Evolutionary conservation across 495 filamentous ascomycete species (phyloP).

Genomic region (Penicillium bialowiezense): DNA sequence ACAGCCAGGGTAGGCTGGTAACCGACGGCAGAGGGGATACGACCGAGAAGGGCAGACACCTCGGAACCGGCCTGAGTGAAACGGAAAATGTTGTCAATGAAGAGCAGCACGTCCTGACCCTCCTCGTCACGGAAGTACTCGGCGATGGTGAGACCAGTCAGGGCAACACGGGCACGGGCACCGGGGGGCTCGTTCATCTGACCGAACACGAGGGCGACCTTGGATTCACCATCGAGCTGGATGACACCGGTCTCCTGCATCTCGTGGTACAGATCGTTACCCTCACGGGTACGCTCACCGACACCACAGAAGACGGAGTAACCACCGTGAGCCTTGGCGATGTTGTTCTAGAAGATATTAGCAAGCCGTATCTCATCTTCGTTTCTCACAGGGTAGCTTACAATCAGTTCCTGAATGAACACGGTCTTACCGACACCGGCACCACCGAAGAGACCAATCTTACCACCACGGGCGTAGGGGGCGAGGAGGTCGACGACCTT

Average conservation of each 20-base stretch:
- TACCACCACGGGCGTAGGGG: conserved; percentile 99
- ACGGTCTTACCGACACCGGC: conserved; percentile 99
- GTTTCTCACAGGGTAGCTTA: conserved; percentile 32
- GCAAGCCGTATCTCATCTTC: neutral
- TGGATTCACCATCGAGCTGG: conserved; percentile 97
- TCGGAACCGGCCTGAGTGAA: conserved; percentile 99
- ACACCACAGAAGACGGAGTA: conserved; percentile 99
- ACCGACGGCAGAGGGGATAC: conserved; percentile 99
- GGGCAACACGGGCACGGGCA: conserved; percentile 98
- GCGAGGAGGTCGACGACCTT: conserved; percentile 99
- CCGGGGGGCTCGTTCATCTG: conserved; percentile 99
- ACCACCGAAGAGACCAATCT: conserved; percentile 99
- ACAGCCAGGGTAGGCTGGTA: conserved; percentile 99
- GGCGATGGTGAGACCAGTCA: conserved; percentile 86
- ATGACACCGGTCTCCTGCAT: conserved; percentile 99
- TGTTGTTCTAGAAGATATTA: conserved; percentile 76
- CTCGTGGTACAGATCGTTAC: conserved; percentile 99
- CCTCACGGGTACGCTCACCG: conserved; percentile 99
- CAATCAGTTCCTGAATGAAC: conserved; percentile 99
- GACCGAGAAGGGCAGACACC: conserved; percentile 98
- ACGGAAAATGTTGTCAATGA: conserved; percentile 99
- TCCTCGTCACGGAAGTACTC: conserved; percentile 98
- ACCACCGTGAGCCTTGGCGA: conserved; percentile 99
- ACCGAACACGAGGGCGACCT: conserved; percentile 99
- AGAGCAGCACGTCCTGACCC: conserved; percentile 98